These are phyloP conservation scores for Prunus kanzakura DNA, from an alignment of 306 rosid genomes.

Conservation along the genomic window DNA sequence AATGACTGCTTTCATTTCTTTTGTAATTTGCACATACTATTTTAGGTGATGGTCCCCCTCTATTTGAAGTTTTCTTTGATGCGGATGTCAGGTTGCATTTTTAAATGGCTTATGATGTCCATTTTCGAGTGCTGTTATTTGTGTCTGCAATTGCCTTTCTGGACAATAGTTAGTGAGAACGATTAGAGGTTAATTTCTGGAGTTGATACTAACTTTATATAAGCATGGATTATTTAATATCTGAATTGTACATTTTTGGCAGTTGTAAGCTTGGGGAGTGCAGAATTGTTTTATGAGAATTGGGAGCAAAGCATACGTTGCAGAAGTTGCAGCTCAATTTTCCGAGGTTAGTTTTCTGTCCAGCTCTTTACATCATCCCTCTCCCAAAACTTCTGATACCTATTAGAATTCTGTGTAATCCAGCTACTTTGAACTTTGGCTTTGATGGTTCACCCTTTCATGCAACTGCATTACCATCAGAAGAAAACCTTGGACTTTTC, in stretches of 20 bases:
- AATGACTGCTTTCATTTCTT: neutral
- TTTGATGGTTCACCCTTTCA: neutral
- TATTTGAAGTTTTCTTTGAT: neutral
- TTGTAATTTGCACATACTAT: neutral
- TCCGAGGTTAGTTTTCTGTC: slow-evolving; percentile 58
- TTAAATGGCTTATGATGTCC: neutral
- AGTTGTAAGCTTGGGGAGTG: slow-evolving; percentile 90
- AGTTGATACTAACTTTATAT: neutral
- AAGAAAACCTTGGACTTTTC: neutral
- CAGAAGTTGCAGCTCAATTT: slow-evolving; percentile 90
- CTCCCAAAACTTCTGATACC: too few relatives aligned
- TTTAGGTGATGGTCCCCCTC: neutral
- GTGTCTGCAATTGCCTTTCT: neutral
- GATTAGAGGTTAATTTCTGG: neutral
- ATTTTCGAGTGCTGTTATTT: neutral
- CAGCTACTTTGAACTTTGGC: neutral
- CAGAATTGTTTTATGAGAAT: slow-evolving; percentile 77
- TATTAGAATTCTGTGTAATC: too few relatives aligned
- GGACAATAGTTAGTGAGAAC: neutral
- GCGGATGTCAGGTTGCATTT: neutral
- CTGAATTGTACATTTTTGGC: slow-evolving; percentile 13
- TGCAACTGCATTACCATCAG: neutral
- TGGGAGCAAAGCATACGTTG: slow-evolving; percentile 81
- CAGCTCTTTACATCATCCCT: too few relatives aligned
- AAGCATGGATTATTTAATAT: neutral